Base-by-base conservation (phyloP, 495 filamentous ascomycete genomes). In the Podospora didyma region DNA sequence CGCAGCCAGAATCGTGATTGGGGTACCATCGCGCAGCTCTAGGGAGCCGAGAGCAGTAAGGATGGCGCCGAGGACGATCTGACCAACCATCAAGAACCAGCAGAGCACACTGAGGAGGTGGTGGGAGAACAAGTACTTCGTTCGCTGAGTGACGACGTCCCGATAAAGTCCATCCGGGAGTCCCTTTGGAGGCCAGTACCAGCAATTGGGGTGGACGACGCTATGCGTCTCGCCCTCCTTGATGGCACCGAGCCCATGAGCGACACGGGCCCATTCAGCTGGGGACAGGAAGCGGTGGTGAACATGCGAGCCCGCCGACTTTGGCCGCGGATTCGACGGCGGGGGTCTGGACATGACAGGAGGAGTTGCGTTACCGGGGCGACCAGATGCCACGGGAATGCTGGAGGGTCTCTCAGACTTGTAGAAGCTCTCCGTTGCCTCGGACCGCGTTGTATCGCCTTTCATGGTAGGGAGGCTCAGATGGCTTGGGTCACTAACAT, bases 1-100 rank as follows among this genome's bases (percentile, higher is more conserved):
- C 12, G 76, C 76, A 1, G 75, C 79, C 3, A 80, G 65, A 14
- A 74, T 53, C 2, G 77, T 81, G 44, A 79, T 75, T 28, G 67
- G 61, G 1, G 59, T 68, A 14, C 69, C 67, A 4, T 66, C 12
- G 19, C n/a, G 37, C 39, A 53, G 21, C 59, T 67, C 37, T 20
- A 70, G 31, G 1, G 72, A 72, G 1, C 75, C 75, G 28, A 79
- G 68, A 0, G 75, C 75, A 0, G 75, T 79, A 51, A 79, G 60
- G 1, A 73, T 62, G 14, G 76, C 75, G 42, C 75, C 73, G 31
- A 79, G 56, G 10, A 72, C 64, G 46, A 79, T 69, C 51, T 79
- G 76, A 3, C 72, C 22, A 14, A 77, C 57, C 72, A 79, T 70
- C 46, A 76, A 56, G 42, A 67, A 9, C 76, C 76, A 79, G 26